Base-by-base conservation (phyloP, 2,329 filamentous ascomycete genomes). In the Penicillium vulpinum region DNA sequence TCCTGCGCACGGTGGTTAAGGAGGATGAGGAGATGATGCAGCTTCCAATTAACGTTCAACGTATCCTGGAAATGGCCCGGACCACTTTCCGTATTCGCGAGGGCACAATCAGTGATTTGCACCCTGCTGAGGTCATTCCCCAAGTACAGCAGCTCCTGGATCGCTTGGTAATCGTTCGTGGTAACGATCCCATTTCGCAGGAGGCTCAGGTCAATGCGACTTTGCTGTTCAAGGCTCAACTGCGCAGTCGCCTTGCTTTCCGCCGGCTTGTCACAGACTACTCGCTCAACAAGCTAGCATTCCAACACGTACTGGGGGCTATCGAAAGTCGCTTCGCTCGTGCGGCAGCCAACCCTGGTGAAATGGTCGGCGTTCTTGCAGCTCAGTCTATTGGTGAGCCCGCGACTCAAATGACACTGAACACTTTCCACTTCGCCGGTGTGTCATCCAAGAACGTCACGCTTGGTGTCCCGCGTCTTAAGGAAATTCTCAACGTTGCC, bases 341-440 rank as follows among this genome's bases (percentile, higher is more conserved):
- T 68, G 86, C 93, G 45, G 86, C 90, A 66, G 92, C 96, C 59
- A 91, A 87, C 67, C 93, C 94, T 46, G 94, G 95, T 72, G 95
- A 99, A 74, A 99, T 99, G 94, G 94, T 99, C 55, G 94, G 94
- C 79, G 94, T 99, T 22, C 80, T 99, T 69, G 94, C 94, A 62
- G 94, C 95, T 7, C 94, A 99, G 78, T 99, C 94, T 31, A 99
- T 99, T 73, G 94, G 94, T 80, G 94, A 99, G 77, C 94, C 94
- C 39, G 95, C 94, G 22, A 99, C 94, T 1, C 94, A 99, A 81
- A 99, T 99, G 94, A 99, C 94, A 1, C 80, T 99, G 59, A 99
- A 99, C 80, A 99, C 94, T 24, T 99, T 99, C 89, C 94, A 99
- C 83, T 99, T 99, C 76, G 92, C 94, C 76, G 94, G 94, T 96